Base-by-base conservation (phyloP, 176 grass and related monocot species). In the Pontederia paniculata region DNA sequence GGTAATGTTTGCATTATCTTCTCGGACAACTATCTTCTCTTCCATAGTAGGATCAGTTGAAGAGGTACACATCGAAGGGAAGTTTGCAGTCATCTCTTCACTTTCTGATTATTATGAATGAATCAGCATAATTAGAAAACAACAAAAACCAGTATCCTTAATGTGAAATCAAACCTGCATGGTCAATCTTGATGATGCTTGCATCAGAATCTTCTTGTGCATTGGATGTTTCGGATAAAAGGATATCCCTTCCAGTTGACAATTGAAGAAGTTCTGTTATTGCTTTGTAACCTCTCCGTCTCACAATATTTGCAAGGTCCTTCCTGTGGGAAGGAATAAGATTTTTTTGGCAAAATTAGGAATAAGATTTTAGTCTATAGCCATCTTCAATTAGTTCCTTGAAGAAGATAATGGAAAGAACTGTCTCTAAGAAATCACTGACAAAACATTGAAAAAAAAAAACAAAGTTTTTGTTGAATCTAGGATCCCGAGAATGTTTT, bases 281-380 rank as follows among this genome's bases (percentile, higher is more conserved):
- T 23, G n/a, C 59, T 20, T 76, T 70, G 47, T 62, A 76, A 52
- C 74, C 74, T 62, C 74, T 76, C 59, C 60, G 65, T 47, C 67
- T 68, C 65, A 76, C 67, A 62, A 69, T 51, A 47, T 76, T 55
- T 69, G 65, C 74, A 58, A 76, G 67, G 55, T 76, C 74, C 44
- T 62, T 76, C 65, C 74, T 76, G 50, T 50, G 44, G 65, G 21
- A 62, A 76, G 54, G 16, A 15, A 20, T 44, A 69, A 18, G 9
- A 48, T 10, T 47, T 49, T 46, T 58, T 75, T 58, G 9, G 65
- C 16, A 56, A 56, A 21, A n/a, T 25, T n/a, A 43, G 64, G 42
- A 42, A 45, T 41, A 66, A 12, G 28, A 37, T 0, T 21, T 66
- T 28, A 42, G 52, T 23, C 49, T 5, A 52, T 12, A 53, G 10